Percentiles rank a stretch among this genome's conserved stretches.
phyloP scores from a whole-genome alignment of 768 basidiomycete species.

The Suillus subluteus region DNA sequence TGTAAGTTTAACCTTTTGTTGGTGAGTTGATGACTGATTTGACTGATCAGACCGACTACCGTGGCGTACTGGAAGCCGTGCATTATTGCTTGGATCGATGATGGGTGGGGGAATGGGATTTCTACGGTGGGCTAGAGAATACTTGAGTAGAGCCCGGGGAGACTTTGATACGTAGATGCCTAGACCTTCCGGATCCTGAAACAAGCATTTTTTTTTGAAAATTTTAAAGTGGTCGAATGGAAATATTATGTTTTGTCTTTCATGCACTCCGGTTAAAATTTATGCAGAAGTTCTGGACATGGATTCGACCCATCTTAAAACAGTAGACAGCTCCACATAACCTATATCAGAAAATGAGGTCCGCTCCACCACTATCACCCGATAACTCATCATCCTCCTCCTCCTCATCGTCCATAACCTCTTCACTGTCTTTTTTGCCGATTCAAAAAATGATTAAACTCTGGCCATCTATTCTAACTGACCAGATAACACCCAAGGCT shows the following conservation, averaged over 20 bases:
- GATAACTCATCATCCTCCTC: slow-evolving; percentile 20
- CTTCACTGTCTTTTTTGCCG: slow-evolving; percentile 27
- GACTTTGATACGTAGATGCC: background rate
- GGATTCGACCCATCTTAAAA: background rate
- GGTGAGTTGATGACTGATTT: slow-evolving; percentile 3
- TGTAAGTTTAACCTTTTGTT: slow-evolving; percentile 41
- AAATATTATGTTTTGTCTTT: too few relatives aligned
- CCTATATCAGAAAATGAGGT: slow-evolving; percentile 14
- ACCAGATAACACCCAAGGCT: slow-evolving; percentile 66
- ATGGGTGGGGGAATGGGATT: slow-evolving; percentile 58
- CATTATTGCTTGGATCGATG: slow-evolving; percentile 56
- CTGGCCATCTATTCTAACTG: slow-evolving; percentile 55
- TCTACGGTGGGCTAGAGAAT: slow-evolving; percentile 43
- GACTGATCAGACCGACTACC: slow-evolving; percentile 56
- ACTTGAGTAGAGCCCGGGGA: slow-evolving; percentile 22
- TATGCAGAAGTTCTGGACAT: background rate
- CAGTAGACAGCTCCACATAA: background rate
- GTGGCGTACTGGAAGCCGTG: slow-evolving; percentile 50
- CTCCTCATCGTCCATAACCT: background rate
- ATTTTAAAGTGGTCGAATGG: too few relatives aligned
- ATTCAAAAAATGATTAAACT: slow-evolving; percentile 63
- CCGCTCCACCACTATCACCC: slow-evolving; percentile 15
- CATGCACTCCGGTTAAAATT: background rate
- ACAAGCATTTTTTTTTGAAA: too few relatives aligned
- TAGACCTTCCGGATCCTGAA: too few relatives aligned